Evolutionary conservation across 1,139 yeast genomes (phyloP).

Genomic region (Debaryomyces sp.): DNA sequence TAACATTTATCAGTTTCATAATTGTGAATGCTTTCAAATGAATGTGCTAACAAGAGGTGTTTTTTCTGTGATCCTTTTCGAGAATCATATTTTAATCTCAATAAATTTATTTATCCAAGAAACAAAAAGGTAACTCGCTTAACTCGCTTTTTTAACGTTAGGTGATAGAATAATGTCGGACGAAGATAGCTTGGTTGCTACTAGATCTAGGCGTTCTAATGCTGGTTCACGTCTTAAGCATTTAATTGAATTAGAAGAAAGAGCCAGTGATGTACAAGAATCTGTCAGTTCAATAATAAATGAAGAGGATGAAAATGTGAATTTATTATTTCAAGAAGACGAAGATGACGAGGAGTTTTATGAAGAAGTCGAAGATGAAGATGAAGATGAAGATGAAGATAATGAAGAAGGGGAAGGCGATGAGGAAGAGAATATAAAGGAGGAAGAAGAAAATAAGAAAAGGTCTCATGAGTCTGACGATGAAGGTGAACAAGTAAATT

Average conservation of each 20-base stretch:
- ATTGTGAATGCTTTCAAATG: not conserved
- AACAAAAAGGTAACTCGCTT: no score
- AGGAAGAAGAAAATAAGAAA: slow-evolving; percentile 15
- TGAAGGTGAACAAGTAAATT: slow-evolving; percentile 23
- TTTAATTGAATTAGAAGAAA: slow-evolving; percentile 70
- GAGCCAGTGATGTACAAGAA: slow-evolving; percentile 34
- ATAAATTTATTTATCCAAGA: not conserved
- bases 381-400: slow-evolving; percentile 37
- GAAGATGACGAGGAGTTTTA: slow-evolving; percentile 80
- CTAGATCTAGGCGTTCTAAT: slow-evolving; percentile 77
- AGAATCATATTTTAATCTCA: not conserved
- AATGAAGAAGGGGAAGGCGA: slow-evolving; percentile 25
- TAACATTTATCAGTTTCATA: not conserved
- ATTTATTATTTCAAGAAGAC: slow-evolving; percentile 79
- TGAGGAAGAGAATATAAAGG: slow-evolving; percentile 15
- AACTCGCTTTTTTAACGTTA: not conserved
- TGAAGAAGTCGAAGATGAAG: slow-evolving; percentile 42
- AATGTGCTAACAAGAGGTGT: not conserved
- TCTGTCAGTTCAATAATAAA: slow-evolving; percentile 38
- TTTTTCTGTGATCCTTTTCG: not conserved
- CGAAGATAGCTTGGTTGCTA: slow-evolving; percentile 59
- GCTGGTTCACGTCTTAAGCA: slow-evolving; percentile 87
- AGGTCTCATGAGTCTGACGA: slow-evolving; percentile 13
- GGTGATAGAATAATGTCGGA: slow-evolving; percentile 18
- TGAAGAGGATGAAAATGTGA: slow-evolving; percentile 74